A percentile compares a stretch with the other conserved stretches of the same genome.
These are phyloP conservation scores for Scedosporium apiospermum DNA, from an alignment of 2,329 filamentous ascomycete species.

Conservation along the genomic window DNA sequence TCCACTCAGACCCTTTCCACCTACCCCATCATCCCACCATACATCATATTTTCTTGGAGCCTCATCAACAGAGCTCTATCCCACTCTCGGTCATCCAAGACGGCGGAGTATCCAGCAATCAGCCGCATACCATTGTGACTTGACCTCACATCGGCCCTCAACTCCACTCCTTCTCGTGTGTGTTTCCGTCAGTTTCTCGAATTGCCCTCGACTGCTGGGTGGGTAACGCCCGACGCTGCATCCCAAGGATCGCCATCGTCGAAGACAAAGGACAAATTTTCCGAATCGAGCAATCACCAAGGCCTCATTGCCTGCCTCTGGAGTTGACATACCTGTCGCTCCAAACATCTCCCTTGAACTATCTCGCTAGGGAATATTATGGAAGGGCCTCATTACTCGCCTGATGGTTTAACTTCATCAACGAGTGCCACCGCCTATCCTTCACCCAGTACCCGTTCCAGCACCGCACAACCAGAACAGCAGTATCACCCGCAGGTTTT, in stretches of 20 bases:
- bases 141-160: background rate
- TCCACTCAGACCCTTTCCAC: conserved; percentile 36
- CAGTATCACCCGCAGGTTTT: conserved; percentile 2
- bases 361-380: conserved; percentile 25
- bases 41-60: conserved; percentile 22
- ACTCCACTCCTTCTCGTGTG: background rate
- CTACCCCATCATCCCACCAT: conserved; percentile 32
- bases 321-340: background rate
- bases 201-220: background rate
- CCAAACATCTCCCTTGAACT: background rate
- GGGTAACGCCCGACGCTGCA: background rate
- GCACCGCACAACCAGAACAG: conserved; percentile 5
- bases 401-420: conserved; percentile 36
- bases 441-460: conserved; percentile 5
- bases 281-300: background rate
- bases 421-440: conserved; percentile 6
- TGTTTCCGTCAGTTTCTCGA: background rate
- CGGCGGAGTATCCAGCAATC: background rate
- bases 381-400: conserved; percentile 45
- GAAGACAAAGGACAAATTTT: background rate
- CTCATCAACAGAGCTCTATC: conserved; percentile 19
- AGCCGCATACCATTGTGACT: background rate
- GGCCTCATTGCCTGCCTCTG: background rate
- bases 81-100: background rate
- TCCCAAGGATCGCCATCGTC: background rate